Base-by-base conservation (phyloP, 176 grass and related monocot genomes). In the Metroxylon sagu region DNA sequence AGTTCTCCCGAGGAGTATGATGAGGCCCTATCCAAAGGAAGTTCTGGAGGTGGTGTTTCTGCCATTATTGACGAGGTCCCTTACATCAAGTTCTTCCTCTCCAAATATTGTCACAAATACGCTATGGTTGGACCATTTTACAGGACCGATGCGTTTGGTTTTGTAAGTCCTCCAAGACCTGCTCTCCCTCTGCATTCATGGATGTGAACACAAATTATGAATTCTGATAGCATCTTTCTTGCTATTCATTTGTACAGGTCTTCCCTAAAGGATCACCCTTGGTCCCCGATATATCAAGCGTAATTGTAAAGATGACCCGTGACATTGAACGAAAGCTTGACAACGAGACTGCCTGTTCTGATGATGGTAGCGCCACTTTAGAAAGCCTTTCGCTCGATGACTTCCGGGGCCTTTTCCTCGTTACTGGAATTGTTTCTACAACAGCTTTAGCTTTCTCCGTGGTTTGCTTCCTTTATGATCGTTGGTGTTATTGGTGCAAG, bases 381-480 rank as follows among this genome's bases (percentile, higher is more conserved):
- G 56, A 29, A 16, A 59, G 12, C 56, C 56, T 59, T 26, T 28
- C 56, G 14, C 28, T 59, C 25, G 28, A 59, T 16, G 16, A 26
- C 56, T 59, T 59, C 56, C 17, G 56, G 56, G 56, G 56, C 16
- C 56, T 58, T 16, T 58, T 58, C 25, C 56, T 59, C 25, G 2
- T 29, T 2, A 29, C 56, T 5, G 56, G 56, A 59, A 59, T 5
- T 27, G 16, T 14, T 28, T 59, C 56, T 12, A 14, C 4, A 15
- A 2, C 25, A 17, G 56, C 56, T 28, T 26, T 59, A 5, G 26
- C 1, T 4, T 27, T 59, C 15, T 59, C 28, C 26, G 0, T 17
- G 25, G 56, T 27, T 29, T n/a, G 26, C 25, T 59, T 59, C 56
- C 6, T 59, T 2, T 59, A 59, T 8, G 56, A 59, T 25, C 56